Conservation (phyloP, 805 yeast genomes). For the Starmerella apis region DNA sequence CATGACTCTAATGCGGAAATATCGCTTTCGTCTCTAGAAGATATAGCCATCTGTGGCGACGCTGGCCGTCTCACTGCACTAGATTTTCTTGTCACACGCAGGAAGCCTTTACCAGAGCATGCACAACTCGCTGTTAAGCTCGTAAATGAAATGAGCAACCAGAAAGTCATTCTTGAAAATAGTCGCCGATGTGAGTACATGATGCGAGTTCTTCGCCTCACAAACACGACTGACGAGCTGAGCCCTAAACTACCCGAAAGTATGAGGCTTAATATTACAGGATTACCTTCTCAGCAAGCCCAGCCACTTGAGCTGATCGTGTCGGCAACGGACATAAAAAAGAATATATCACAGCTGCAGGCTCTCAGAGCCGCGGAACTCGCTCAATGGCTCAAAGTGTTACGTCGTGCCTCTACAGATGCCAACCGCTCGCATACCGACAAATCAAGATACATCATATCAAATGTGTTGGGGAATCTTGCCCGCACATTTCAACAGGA, state of each 20-base stretch:
- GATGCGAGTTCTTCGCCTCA: background rate
- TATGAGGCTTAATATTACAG: background rate
- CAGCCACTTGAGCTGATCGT: background rate
- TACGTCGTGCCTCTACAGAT: background rate
- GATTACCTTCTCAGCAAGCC: too few relatives aligned
- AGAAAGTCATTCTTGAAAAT: background rate
- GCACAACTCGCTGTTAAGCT: background rate
- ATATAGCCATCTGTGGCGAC: background rate
- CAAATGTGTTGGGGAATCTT: background rate
- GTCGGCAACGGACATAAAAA: background rate
- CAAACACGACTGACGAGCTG: background rate
- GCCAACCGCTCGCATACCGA: background rate
- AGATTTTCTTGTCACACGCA: slow-evolving; percentile 7
- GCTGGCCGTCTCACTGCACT: slow-evolving; percentile 9
- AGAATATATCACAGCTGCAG: background rate
- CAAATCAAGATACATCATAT: background rate
- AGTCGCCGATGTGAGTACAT: background rate
- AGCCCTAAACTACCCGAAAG: background rate
- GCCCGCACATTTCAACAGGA: background rate
- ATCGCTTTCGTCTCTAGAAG: background rate
- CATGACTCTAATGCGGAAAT: background rate
- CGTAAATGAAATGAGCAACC: background rate
- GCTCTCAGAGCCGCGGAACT: background rate
- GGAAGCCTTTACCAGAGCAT: background rate
- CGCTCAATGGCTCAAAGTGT: background rate